phyloP scores from a whole-genome alignment of 1,139 yeast species.

The Yamadazyma friedrichii region DNA sequence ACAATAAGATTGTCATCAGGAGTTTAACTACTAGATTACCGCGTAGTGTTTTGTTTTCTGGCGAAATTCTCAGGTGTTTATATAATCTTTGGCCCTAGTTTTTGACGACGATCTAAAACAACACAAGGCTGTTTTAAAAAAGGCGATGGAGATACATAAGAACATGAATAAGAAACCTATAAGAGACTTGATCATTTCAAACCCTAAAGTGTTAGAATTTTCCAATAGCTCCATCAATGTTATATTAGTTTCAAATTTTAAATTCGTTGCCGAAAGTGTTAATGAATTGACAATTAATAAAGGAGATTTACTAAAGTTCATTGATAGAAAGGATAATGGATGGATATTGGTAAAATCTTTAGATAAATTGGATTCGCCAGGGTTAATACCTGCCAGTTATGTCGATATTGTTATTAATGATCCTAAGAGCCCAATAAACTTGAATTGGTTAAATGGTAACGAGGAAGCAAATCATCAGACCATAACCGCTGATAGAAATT shows the following conservation, averaged over 20 bases:
- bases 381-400: conserved; percentile 42
- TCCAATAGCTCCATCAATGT: conserved; percentile 22
- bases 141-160: too few species aligned
- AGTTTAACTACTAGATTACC: too few species aligned
- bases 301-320: conserved; percentile 41
- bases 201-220: conserved; percentile 10
- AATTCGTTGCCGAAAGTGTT: conserved; percentile 32
- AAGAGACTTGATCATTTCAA: conserved; percentile 11
- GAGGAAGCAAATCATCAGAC: not conserved
- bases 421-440: conserved; percentile 33
- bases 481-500: not conserved
- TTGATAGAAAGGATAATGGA: conserved; percentile 40
- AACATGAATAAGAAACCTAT: not conserved
- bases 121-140: too few species aligned
- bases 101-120: too few species aligned
- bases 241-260: conserved; percentile 38
- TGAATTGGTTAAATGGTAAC: conserved; percentile 35
- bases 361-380: conserved; percentile 35
- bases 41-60: too few species aligned
- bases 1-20: too few species aligned
- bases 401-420: conserved; percentile 49
- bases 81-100: too few species aligned
- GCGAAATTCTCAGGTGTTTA: too few species aligned
- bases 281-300: conserved; percentile 35
- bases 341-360: conserved; percentile 46